These are phyloP conservation scores for Capronia epimyces DNA, from an alignment of 2,329 filamentous ascomycete genomes.

Conservation along the genomic window DNA sequence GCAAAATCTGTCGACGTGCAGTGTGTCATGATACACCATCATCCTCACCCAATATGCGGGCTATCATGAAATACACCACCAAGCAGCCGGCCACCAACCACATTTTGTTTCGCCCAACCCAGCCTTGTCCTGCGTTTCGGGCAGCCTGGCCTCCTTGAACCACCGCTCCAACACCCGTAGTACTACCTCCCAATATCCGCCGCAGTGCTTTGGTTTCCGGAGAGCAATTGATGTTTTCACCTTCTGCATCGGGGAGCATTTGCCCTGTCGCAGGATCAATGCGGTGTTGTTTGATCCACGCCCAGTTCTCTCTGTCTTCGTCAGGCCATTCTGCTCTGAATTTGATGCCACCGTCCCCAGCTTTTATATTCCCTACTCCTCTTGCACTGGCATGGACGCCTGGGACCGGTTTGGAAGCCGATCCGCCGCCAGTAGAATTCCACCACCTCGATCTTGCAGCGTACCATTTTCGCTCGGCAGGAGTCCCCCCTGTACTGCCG, in stretches of 20 bases:
- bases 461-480: slow-evolving; percentile 70
- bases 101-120: slow-evolving; percentile 74
- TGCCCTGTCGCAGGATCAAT: slow-evolving; percentile 73
- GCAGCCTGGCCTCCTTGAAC: slow-evolving; percentile 74
- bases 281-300: slow-evolving; percentile 78
- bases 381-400: slow-evolving; percentile 53
- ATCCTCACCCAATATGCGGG: slow-evolving; percentile 16
- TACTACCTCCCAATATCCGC: slow-evolving; percentile 56
- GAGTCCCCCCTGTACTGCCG: slow-evolving; percentile 71
- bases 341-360: slow-evolving; percentile 85
- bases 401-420: slow-evolving; percentile 48
- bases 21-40: slow-evolving; percentile 10
- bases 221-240: slow-evolving; percentile 47
- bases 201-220: slow-evolving; percentile 59
- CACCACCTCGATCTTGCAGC: slow-evolving; percentile 83
- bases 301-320: slow-evolving; percentile 80
- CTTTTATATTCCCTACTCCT: slow-evolving; percentile 74
- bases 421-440: slow-evolving; percentile 90
- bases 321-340: slow-evolving; percentile 89
- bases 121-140: slow-evolving; percentile 72
- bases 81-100: slow-evolving; percentile 64
- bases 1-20: not conserved
- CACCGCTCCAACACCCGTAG: slow-evolving; percentile 53
- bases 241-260: slow-evolving; percentile 49
- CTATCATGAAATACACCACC: slow-evolving; percentile 64